These are phyloP conservation scores for Candida methanosorbosa DNA, from an alignment of 805 yeast species.

Conservation along the genomic window DNA sequence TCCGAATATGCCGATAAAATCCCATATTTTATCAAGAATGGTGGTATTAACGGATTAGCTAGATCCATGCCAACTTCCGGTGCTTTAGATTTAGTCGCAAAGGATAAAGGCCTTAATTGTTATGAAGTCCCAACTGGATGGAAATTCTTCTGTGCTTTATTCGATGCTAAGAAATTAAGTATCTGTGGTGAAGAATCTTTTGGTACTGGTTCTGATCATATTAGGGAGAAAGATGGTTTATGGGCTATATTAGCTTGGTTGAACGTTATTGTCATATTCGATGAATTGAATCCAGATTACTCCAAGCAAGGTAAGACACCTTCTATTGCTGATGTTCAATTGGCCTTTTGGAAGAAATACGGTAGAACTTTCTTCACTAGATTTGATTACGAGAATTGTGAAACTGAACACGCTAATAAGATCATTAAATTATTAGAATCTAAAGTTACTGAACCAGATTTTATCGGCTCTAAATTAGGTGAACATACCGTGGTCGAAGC, in stretches of 20 bases:
- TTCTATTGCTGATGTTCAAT: constrained; percentile 76
- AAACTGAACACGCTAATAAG: constrained; percentile 62
- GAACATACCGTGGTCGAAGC: constrained; percentile 59
- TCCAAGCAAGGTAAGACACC: constrained; percentile 45
- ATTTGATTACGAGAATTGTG: constrained; percentile 85
- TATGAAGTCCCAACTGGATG: constrained; percentile 99
- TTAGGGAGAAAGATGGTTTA: constrained; percentile 94
- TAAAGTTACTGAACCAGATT: constrained; percentile 24
- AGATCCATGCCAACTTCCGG: constrained; percentile 97
- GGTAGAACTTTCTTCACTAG: constrained; percentile 98
- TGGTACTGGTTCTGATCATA: constrained; percentile 96
- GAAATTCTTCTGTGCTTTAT: constrained; percentile 95
- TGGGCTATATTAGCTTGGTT: constrained; percentile 99
- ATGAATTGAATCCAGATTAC: constrained; percentile 37
- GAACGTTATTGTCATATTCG: constrained; percentile 83
- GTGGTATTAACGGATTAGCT: constrained; percentile 91
- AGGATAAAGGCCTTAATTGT: constrained; percentile 57
- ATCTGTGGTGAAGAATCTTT: constrained; percentile 98
- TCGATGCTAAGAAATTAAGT: constrained; percentile 86
- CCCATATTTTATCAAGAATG: constrained; percentile 84
- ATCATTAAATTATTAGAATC: constrained; percentile 48
- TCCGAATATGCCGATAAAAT: constrained; percentile 84
- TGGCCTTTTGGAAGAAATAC: constrained; percentile 80
- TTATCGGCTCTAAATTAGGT: constrained; percentile 45
- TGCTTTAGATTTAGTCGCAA: constrained; percentile 89